phyloP scores from a whole-genome alignment of 768 basidiomycete species.

The Phanerochaete carnosa region DNA sequence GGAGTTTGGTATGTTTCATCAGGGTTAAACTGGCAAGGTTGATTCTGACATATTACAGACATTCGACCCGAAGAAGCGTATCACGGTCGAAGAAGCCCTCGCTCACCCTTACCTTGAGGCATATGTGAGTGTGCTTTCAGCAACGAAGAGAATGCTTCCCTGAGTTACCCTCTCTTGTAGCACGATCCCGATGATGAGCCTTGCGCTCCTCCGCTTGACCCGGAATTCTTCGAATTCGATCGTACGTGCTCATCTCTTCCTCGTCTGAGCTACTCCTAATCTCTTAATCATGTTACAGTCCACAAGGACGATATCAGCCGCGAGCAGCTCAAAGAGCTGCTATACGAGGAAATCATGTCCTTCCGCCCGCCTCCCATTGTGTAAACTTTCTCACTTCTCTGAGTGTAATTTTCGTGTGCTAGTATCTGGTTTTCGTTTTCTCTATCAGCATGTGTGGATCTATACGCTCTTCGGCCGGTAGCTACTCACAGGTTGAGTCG shows the following conservation, averaged over 20 bases:
- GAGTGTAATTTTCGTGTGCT: background rate
- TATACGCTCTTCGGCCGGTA: background rate
- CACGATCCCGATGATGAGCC: conserved; percentile 98
- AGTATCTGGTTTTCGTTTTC: background rate
- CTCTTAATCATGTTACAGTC: conserved; percentile 38
- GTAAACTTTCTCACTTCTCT: conserved; percentile 16
- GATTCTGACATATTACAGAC: conserved; percentile 46
- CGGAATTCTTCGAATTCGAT: conserved; percentile 98
- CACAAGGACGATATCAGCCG: conserved; percentile 96
- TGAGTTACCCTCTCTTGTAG: conserved; percentile 29
- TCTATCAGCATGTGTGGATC: background rate
- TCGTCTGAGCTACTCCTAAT: background rate
- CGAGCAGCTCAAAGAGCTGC: conserved; percentile 90
- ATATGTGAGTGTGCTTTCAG: conserved; percentile 53
- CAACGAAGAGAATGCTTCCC: background rate
- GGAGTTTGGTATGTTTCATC: conserved; percentile 61
- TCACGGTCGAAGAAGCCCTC: conserved; percentile 90
- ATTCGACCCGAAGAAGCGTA: conserved; percentile 96
- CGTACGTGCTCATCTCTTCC: conserved; percentile 42
- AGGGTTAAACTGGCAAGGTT: background rate
- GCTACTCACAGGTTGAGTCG: background rate
- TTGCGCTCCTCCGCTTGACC: conserved; percentile 89
- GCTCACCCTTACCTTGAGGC: conserved; percentile 95
- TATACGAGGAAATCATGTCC: conserved; percentile 93
- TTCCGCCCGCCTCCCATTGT: conserved; percentile 68